A percentile compares a stretch with the other conserved stretches of the same genome.
phyloP scores from a whole-genome alignment of 1,139 yeast genomes.

The Yamadazyma aaseri region DNA sequence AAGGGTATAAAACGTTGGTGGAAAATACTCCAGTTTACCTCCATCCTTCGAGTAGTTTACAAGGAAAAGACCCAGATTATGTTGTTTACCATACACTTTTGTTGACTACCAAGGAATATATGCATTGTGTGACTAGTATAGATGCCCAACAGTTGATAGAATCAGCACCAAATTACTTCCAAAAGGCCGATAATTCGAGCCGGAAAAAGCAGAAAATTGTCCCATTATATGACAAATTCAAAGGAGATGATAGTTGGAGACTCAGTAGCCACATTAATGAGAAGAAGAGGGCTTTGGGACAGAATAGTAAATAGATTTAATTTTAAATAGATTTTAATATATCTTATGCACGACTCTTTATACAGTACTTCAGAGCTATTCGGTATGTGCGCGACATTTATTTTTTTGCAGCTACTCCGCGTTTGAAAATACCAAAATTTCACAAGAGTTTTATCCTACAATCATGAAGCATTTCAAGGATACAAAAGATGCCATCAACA shows the following conservation, averaged over 20 bases:
- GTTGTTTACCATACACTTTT: slow-evolving; percentile 83
- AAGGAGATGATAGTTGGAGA: slow-evolving; percentile 48
- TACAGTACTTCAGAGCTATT: too few species aligned
- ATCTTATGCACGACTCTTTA: too few species aligned
- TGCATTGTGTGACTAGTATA: slow-evolving; percentile 82
- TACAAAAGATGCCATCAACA: slow-evolving; percentile 32
- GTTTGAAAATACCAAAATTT: slow-evolving; percentile 6
- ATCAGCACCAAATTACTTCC: slow-evolving; percentile 84
- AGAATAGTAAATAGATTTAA: too few species aligned
- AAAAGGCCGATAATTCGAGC: slow-evolving; percentile 46
- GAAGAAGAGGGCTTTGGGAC: slow-evolving; percentile 31
- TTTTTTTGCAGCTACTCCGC: slow-evolving; percentile 8
- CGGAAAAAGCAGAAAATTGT: slow-evolving; percentile 46
- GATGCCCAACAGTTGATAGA: slow-evolving; percentile 86
- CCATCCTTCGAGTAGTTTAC: slow-evolving; percentile 87
- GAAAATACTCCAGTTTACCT: slow-evolving; percentile 78
- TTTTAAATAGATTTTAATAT: too few species aligned
- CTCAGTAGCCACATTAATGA: slow-evolving; percentile 37
- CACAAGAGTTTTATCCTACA: slow-evolving; percentile 7
- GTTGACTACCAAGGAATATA: slow-evolving; percentile 82
- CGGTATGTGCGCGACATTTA: not conserved
- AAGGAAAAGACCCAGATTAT: slow-evolving; percentile 71
- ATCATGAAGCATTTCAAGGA: slow-evolving; percentile 19
- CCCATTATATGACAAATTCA: slow-evolving; percentile 61
- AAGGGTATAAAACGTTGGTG: slow-evolving; percentile 70